A percentile compares a stretch with the other conserved stretches of the same genome.
These are phyloP conservation scores for Austroboletus niveus DNA, from an alignment of 1,284 basidiomycete genomes.

Conservation along the genomic window DNA sequence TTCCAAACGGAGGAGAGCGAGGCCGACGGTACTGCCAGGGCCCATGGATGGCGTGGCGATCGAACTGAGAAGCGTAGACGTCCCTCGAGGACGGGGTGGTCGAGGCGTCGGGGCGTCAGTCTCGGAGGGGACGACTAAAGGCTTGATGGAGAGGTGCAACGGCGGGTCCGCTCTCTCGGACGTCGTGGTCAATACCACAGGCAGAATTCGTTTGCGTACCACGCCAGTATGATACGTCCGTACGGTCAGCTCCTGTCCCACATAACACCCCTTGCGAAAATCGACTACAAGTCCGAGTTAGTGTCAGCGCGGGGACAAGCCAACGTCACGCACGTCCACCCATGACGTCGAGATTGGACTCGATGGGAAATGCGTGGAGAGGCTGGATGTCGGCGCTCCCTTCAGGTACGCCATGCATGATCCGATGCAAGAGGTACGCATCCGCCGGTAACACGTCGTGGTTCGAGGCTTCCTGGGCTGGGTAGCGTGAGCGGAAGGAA, in stretches of 20 bases:
- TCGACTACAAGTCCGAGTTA: conserved; percentile 65
- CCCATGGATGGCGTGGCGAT: conserved; percentile 29
- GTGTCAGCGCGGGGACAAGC: background rate
- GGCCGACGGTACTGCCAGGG: conserved; percentile 46
- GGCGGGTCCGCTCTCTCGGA: background rate
- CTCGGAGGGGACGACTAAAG: conserved; percentile 15
- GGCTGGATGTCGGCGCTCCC: conserved; percentile 78
- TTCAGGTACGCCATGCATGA: conserved; percentile 86
- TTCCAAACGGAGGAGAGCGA: conserved; percentile 73
- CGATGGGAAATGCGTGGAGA: conserved; percentile 83
- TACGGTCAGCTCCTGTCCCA: conserved; percentile 97
- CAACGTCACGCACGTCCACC: conserved; percentile 69
- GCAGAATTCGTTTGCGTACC: conserved; percentile 88
- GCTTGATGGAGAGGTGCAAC: conserved; percentile 21
- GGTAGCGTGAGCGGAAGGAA: conserved; percentile 2
- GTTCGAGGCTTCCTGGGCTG: conserved; percentile 54
- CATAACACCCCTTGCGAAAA: conserved; percentile 97
- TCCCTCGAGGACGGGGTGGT: conserved; percentile 53
- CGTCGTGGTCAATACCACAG: conserved; percentile 46
- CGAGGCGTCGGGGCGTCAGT: conserved; percentile 1
- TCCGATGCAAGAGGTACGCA: conserved; percentile 78
- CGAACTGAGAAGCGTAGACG: conserved; percentile 64
- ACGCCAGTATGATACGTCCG: conserved; percentile 95
- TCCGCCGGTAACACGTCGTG: conserved; percentile 52
- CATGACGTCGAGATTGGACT: conserved; percentile 93